Conservation (phyloP, 345 rosid genomes). For the Brassica carinata region DNA sequence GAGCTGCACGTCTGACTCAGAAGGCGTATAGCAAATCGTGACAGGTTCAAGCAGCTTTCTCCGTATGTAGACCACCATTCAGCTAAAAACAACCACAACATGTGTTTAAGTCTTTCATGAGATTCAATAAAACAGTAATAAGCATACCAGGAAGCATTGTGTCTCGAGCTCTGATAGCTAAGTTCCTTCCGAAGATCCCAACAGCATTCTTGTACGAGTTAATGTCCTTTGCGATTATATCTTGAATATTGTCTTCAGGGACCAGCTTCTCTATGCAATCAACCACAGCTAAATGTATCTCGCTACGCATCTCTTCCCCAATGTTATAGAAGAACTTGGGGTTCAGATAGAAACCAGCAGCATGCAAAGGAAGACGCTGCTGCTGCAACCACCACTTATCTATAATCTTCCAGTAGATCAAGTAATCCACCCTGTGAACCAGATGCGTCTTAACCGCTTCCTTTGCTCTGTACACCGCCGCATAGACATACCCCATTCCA, state of each 20-base stretch:
- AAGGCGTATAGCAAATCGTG: constrained; percentile 77
- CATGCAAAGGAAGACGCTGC: constrained; percentile 73
- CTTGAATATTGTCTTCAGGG: constrained; percentile 69
- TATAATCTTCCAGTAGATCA: constrained; percentile 75
- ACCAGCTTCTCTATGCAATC: constrained; percentile 91
- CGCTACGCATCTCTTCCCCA: constrained; percentile 64
- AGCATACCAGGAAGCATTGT: constrained; percentile 71
- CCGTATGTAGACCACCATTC: constrained; percentile 99
- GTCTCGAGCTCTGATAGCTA: constrained; percentile 85
- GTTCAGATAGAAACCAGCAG: constrained; percentile 90
- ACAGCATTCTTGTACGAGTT: constrained; percentile 67
- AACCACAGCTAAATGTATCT: constrained; percentile 64
- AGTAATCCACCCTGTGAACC: constrained; percentile 62
- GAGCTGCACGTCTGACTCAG: constrained; percentile 83
- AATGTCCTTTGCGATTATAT: constrained; percentile 69
- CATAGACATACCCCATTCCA: constrained; percentile 86
- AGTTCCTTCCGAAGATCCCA: constrained; percentile 90
- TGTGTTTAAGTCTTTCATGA: not conserved
- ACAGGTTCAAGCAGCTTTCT: constrained; percentile 86
- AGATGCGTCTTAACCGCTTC: constrained; percentile 81
- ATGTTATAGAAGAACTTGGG: constrained; percentile 84
- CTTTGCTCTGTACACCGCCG: constrained; percentile 78
- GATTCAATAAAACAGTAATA: not conserved
- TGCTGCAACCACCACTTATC: constrained; percentile 81
- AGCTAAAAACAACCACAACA: constrained; percentile 47